These are phyloP conservation scores for Daedaleopsis sinensis DNA, from an alignment of 768 basidiomycete species.

Conservation along the genomic window DNA sequence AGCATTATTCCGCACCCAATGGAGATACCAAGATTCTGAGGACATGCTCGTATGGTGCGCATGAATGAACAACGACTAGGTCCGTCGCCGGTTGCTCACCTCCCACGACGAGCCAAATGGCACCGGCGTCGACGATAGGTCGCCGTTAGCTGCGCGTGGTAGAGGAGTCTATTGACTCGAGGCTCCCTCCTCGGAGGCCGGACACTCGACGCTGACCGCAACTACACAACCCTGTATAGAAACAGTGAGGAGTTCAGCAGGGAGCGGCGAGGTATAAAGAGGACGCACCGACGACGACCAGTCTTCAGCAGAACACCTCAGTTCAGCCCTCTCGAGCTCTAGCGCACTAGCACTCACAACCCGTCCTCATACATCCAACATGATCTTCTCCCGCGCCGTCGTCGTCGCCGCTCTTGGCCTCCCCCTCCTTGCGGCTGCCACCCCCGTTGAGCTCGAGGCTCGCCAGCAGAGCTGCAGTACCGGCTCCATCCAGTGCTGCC, in stretches of 20 bases:
- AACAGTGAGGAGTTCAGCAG: not conserved
- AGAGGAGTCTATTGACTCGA: not conserved
- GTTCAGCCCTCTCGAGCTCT: not conserved
- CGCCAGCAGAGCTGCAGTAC: slow-evolving; percentile 17
- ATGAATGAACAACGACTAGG: too few species aligned
- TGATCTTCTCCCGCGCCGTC: slow-evolving; percentile 16
- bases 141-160: not conserved
- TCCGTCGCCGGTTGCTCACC: too few species aligned
- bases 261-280: slow-evolving; percentile 5
- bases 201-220: not conserved
- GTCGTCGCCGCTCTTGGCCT: slow-evolving; percentile 13
- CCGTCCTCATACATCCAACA: not conserved
- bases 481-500: slow-evolving; percentile 21
- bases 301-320: slow-evolving; percentile 14
- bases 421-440: slow-evolving; percentile 25
- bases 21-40: too few species aligned
- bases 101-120: not conserved
- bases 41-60: too few species aligned
- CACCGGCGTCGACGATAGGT: not conserved
- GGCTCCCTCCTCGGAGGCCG: not conserved
- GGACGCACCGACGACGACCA: not conserved
- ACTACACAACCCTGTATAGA: not conserved
- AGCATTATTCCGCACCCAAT: too few species aligned
- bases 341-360: slow-evolving; percentile 6
- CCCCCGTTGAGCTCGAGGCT: slow-evolving; percentile 16